Conservation (phyloP, 495 filamentous ascomycete species). For the Glutinoglossum americanum region DNA sequence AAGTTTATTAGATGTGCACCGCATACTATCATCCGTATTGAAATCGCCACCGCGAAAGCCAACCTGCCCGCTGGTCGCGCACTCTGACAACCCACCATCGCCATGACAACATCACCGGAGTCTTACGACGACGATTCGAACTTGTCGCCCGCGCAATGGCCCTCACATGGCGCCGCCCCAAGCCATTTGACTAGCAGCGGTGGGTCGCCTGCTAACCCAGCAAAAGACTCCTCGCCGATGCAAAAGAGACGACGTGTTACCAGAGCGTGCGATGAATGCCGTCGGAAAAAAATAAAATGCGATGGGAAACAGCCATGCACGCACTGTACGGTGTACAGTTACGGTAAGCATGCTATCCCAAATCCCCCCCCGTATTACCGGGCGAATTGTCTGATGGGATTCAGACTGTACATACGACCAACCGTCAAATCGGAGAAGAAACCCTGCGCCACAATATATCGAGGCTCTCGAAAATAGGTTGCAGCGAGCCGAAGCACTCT, state of each 20-base stretch:
- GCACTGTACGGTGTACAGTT: slow-evolving; percentile 94
- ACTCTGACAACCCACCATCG: neutral
- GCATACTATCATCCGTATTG: neutral
- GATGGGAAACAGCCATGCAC: slow-evolving; percentile 96
- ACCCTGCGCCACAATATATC: slow-evolving; percentile 86
- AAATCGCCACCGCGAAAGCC: neutral
- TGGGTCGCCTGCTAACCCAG: neutral
- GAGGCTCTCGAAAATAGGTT: slow-evolving; percentile 73
- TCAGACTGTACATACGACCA: slow-evolving; percentile 96
- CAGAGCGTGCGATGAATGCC: slow-evolving; percentile 85
- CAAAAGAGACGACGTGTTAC: slow-evolving; percentile 83
- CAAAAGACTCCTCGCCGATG: slow-evolving; percentile 23
- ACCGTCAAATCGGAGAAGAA: slow-evolving; percentile 84
- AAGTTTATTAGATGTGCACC: neutral
- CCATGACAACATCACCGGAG: slow-evolving; percentile 2
- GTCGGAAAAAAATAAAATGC: slow-evolving; percentile 96
- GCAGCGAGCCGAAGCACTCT: slow-evolving; percentile 60
- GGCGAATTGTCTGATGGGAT: neutral
- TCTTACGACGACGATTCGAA: neutral
- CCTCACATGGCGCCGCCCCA: neutral
- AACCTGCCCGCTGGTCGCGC: neutral
- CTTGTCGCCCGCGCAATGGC: neutral
- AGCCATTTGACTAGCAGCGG: neutral
- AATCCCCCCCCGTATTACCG: neutral
- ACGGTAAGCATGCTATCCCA: slow-evolving; percentile 37